These are phyloP conservation scores for Fusarium equiseti DNA, from an alignment of 2,329 filamentous ascomycete species.

Conservation along the genomic window DNA sequence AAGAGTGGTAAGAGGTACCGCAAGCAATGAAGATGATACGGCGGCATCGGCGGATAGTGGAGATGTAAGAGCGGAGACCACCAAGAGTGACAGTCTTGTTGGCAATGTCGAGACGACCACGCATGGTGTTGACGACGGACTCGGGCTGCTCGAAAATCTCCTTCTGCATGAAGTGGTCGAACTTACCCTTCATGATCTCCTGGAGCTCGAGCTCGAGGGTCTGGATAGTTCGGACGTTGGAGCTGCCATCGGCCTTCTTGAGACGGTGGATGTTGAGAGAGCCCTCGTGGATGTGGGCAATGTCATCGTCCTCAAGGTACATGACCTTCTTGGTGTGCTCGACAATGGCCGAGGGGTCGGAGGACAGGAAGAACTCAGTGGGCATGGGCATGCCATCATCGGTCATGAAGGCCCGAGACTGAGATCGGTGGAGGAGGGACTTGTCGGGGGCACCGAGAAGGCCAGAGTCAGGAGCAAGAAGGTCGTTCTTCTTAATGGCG, in stretches of 20 bases:
- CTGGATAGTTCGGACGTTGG: conserved; percentile 97
- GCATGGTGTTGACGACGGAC: conserved; percentile 99
- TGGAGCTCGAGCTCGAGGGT: conserved; percentile 98
- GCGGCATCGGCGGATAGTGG: conserved; percentile 94
- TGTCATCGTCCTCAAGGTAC: conserved; percentile 99
- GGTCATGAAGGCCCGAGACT: conserved; percentile 98
- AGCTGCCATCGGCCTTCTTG: conserved; percentile 95
- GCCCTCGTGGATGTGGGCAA: conserved; percentile 99
- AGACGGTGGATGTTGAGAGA: conserved; percentile 99
- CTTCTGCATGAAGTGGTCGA: conserved; percentile 99
- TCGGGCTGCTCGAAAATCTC: conserved; percentile 99
- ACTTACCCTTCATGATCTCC: conserved; percentile 99
- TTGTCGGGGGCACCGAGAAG: conserved; percentile 94
- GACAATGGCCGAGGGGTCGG: conserved; percentile 96
- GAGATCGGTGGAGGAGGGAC: conserved; percentile 96
- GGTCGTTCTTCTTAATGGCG: conserved; percentile 89
- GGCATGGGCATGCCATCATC: conserved; percentile 98
- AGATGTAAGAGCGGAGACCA: conserved; percentile 95
- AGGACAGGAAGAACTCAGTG: conserved; percentile 99
- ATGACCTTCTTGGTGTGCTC: conserved; percentile 99
- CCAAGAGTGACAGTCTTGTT: conserved; percentile 97
- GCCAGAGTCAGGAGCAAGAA: conserved; percentile 70
- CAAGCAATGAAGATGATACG: conserved; percentile 99
- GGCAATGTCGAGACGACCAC: conserved; percentile 92
- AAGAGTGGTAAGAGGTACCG: conserved; percentile 98